A percentile compares a stretch with the other conserved stretches of the same genome.
phyloP scores from a whole-genome alignment of 2,329 filamentous ascomycete species.

The Teratosphaeria zuluensis region DNA sequence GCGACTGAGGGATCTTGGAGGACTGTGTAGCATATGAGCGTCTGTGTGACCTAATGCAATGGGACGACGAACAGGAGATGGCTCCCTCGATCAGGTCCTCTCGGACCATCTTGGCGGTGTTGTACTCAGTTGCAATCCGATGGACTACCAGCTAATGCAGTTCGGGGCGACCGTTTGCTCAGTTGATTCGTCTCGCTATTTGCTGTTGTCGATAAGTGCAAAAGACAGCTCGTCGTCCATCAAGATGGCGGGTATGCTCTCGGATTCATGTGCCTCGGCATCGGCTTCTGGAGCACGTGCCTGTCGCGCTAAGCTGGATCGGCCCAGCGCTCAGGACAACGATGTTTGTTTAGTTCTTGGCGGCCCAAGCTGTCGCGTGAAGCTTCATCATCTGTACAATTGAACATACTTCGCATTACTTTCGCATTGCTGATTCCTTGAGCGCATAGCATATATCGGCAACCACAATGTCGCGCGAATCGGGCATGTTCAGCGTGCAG shows the following conservation, averaged over 20 bases:
- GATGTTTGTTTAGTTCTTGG: not conserved
- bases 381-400: not conserved
- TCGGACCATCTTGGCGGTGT: constrained; percentile 60
- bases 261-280: not conserved
- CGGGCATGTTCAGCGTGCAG: constrained; percentile 81
- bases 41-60: not conserved
- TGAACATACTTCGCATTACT: not conserved
- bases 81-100: constrained; percentile 83
- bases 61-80: constrained; percentile 34
- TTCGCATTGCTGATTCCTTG: not conserved
- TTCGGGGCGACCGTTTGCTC: not conserved
- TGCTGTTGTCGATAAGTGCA: not conserved
- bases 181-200: not conserved
- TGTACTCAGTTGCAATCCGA: not conserved
- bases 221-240: not conserved
- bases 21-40: constrained; percentile 44
- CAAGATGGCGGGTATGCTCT: not conserved
- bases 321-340: not conserved
- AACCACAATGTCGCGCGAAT: constrained; percentile 67
- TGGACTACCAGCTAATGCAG: not conserved
- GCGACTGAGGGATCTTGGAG: constrained; percentile 90
- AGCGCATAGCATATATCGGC: not conserved
- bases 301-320: not conserved
- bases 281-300: not conserved
- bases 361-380: not conserved